A percentile compares a stretch with the other conserved stretches of the same genome.
These are phyloP conservation scores for Dactylonectria estremocensis DNA, from an alignment of 2,329 filamentous ascomycete species.

Conservation along the genomic window DNA sequence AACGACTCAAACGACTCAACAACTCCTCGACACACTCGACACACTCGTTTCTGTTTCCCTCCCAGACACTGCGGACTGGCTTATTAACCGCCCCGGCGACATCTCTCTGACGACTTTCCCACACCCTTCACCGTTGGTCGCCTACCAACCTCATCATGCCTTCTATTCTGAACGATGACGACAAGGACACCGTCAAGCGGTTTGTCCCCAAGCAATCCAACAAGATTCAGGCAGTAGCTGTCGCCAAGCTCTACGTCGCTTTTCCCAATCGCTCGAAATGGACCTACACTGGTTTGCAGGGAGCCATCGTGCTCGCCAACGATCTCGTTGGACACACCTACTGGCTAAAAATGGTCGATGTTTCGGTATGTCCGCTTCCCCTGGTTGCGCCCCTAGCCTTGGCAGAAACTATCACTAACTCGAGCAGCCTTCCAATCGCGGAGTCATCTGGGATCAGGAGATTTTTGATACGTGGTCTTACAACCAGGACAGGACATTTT, in stretches of 20 bases:
- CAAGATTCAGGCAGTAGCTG: slow-evolving; percentile 97
- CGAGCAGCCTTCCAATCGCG: slow-evolving; percentile 78
- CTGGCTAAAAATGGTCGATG: slow-evolving; percentile 97
- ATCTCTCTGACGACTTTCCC: background rate
- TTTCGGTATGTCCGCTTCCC: slow-evolving; percentile 75
- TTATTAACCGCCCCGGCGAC: slow-evolving; percentile 10
- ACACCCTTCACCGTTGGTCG: background rate
- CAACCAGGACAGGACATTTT: slow-evolving; percentile 97
- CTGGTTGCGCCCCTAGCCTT: slow-evolving; percentile 20
- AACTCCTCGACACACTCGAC: background rate
- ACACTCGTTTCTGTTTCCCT: slow-evolving; percentile 8
- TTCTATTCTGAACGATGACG: slow-evolving; percentile 86
- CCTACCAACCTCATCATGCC: slow-evolving; percentile 62
- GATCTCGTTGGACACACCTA: slow-evolving; percentile 96
- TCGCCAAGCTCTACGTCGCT: slow-evolving; percentile 93
- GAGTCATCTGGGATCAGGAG: slow-evolving; percentile 97
- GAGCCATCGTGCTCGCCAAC: slow-evolving; percentile 91
- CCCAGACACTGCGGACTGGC: slow-evolving; percentile 11
- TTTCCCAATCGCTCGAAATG: slow-evolving; percentile 89
- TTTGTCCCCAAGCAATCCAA: slow-evolving; percentile 94
- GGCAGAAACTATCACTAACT: slow-evolving; percentile 36
- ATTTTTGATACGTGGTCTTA: slow-evolving; percentile 96
- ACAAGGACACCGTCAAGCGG: slow-evolving; percentile 97
- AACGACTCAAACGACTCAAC: slow-evolving; percentile 12
- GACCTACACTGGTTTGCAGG: slow-evolving; percentile 95